Percentiles rank a stretch among this genome's conserved stretches.
Evolutionary conservation across 208 protist genomes (phyloP).

Genomic region (Leishmania gerbilli): DNA sequence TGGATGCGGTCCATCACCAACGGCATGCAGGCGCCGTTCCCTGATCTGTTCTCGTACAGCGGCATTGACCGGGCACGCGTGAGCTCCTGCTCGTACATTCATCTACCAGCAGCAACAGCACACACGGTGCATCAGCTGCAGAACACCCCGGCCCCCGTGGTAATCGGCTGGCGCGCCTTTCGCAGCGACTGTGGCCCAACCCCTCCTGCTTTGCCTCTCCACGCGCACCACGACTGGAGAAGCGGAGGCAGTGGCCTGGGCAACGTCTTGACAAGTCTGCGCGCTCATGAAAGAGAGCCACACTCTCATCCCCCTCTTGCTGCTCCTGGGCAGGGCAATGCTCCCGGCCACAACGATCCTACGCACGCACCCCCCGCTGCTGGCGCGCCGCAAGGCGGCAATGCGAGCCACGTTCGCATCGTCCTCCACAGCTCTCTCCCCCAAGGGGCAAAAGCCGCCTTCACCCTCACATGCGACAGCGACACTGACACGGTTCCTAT

Average conservation of each 20-base stretch:
- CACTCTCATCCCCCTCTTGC: background rate
- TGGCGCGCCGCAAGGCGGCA: background rate
- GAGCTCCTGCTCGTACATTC: background rate
- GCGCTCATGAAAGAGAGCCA: background rate
- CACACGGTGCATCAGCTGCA: background rate
- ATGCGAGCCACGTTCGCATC: slow-evolving; percentile 2
- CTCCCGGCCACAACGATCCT: background rate
- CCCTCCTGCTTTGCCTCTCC: background rate
- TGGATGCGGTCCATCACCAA: slow-evolving; percentile 18
- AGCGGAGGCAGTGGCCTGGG: background rate
- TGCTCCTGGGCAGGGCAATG: background rate
- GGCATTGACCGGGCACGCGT: slow-evolving; percentile 6
- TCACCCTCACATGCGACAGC: slow-evolving; percentile 11
- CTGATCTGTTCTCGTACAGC: background rate
- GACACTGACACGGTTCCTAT: background rate
- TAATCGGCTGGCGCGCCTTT: background rate
- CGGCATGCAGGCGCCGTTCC: slow-evolving; percentile 15
- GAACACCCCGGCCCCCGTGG: background rate
- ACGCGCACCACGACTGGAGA: background rate
- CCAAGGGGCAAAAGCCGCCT: background rate
- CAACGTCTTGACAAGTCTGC: too few species aligned
- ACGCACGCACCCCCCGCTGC: background rate
- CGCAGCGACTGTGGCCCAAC: background rate
- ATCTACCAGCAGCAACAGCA: background rate
- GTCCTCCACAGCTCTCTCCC: slow-evolving; percentile 7